Conservation (phyloP, 805 yeast species). For the Ogataea ganodermae region DNA sequence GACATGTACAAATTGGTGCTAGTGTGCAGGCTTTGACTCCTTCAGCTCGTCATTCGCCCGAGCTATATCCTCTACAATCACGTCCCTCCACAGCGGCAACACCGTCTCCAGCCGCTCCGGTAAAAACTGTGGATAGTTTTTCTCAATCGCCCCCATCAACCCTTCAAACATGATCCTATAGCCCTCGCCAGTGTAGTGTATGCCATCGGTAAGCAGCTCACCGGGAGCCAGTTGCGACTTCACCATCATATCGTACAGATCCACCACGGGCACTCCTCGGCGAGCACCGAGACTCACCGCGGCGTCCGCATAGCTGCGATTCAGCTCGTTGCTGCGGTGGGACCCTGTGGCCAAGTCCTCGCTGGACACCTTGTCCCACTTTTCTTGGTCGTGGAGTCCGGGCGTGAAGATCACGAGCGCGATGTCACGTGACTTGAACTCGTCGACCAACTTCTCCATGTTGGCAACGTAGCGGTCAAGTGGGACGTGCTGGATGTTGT, state of each 20-base stretch:
- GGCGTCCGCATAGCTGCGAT: slow-evolving; percentile 53
- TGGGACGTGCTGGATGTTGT: slow-evolving; percentile 46
- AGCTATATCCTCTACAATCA: slow-evolving; percentile 11
- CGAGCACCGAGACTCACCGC: slow-evolving; percentile 46
- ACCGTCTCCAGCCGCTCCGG: slow-evolving; percentile 23
- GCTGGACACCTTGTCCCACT: slow-evolving; percentile 39
- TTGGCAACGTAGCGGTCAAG: slow-evolving; percentile 52
- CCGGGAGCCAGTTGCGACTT: slow-evolving; percentile 33
- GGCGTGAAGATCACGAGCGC: slow-evolving; percentile 65
- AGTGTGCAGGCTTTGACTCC: too few species aligned
- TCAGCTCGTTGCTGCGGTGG: slow-evolving; percentile 47
- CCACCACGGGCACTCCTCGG: slow-evolving; percentile 57
- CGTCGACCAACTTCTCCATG: slow-evolving; percentile 42
- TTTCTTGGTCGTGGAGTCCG: slow-evolving; percentile 49
- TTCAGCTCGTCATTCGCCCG: too few species aligned
- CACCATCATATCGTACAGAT: slow-evolving; percentile 45
- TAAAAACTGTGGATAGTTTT: slow-evolving; percentile 34
- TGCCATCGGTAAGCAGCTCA: slow-evolving; percentile 42
- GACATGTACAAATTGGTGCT: too few species aligned
- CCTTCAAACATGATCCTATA: slow-evolving; percentile 40
- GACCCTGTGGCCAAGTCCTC: slow-evolving; percentile 42
- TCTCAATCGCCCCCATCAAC: slow-evolving; percentile 33
- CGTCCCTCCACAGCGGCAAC: slow-evolving; percentile 29
- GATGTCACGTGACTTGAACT: slow-evolving; percentile 44
- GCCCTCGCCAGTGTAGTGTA: slow-evolving; percentile 42